Conservation (phyloP, 2,329 filamentous ascomycete genomes). For the Venturia effusa region DNA sequence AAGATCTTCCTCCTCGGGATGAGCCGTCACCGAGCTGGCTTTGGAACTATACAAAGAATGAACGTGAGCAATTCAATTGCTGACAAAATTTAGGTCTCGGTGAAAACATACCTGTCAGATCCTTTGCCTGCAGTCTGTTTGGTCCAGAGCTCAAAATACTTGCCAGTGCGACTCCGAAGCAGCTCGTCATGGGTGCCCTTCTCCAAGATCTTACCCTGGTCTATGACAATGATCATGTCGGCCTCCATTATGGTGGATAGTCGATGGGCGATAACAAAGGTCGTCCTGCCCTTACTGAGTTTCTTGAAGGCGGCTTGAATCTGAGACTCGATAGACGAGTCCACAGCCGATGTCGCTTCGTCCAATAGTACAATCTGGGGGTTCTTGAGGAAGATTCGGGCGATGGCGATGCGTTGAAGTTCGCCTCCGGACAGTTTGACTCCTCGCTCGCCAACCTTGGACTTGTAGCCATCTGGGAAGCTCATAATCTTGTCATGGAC, state of each 20-base stretch:
- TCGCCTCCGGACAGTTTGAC: slow-evolving; percentile 51
- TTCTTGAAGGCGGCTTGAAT: slow-evolving; percentile 52
- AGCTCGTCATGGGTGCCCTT: slow-evolving; percentile 70
- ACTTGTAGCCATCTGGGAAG: slow-evolving; percentile 38
- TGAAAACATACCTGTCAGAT: neutral
- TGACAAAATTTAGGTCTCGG: neutral
- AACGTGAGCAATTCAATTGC: neutral
- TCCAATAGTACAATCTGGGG: slow-evolving; percentile 77
- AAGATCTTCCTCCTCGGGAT: neutral
- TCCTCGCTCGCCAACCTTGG: slow-evolving; percentile 30
- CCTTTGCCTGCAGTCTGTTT: slow-evolving; percentile 45
- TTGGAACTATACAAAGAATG: neutral
- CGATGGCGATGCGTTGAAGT: slow-evolving; percentile 56
- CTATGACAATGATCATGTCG: slow-evolving; percentile 72
- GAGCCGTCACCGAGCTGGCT: neutral
- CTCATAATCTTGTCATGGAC: slow-evolving; percentile 54
- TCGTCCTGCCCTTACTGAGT: slow-evolving; percentile 51
- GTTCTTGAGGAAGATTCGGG: slow-evolving; percentile 66
- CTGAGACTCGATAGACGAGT: slow-evolving; percentile 57
- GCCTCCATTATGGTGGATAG: slow-evolving; percentile 78
- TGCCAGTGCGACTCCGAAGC: slow-evolving; percentile 57
- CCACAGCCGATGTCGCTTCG: slow-evolving; percentile 81
- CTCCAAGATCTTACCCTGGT: slow-evolving; percentile 67
- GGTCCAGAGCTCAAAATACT: slow-evolving; percentile 79
- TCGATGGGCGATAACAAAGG: slow-evolving; percentile 63